Conservation (phyloP, 768 basidiomycete genomes). For the Boletellus ananas region DNA sequence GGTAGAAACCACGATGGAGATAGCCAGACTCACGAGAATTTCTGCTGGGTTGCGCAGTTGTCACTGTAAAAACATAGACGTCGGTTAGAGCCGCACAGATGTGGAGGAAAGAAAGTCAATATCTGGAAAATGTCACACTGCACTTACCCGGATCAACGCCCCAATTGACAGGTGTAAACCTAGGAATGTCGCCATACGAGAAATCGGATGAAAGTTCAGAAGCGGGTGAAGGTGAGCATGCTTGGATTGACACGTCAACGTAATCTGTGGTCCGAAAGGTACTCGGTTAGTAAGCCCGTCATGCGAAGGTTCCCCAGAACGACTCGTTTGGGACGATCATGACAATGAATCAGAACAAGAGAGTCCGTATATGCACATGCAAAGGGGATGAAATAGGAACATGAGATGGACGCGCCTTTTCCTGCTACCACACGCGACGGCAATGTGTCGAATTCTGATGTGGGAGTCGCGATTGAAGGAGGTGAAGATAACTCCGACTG, state of each 20-base stretch:
- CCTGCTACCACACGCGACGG: neutral
- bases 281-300: neutral
- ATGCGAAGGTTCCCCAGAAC: neutral
- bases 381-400: neutral
- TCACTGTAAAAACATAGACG: constrained; percentile 1
- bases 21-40: constrained; percentile 7
- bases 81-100: neutral
- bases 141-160: constrained; percentile 6
- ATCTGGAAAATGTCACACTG: neutral
- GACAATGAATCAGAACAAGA: neutral
- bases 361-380: neutral
- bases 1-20: neutral
- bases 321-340: neutral
- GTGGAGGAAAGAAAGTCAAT: neutral
- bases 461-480: neutral
- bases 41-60: neutral
- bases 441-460: neutral
- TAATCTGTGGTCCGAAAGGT: constrained; percentile 7
- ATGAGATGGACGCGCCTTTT: constrained; percentile 4
- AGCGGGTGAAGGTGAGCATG: neutral
- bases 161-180: constrained; percentile 12
- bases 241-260: constrained; percentile 12
- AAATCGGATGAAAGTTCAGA: neutral
- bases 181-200: neutral
- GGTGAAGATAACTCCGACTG: neutral